A percentile compares a stretch with the other conserved stretches of the same genome.
phyloP scores from a whole-genome alignment of 352 stramenopile species.

The Phytopythium ostracodes region DNA sequence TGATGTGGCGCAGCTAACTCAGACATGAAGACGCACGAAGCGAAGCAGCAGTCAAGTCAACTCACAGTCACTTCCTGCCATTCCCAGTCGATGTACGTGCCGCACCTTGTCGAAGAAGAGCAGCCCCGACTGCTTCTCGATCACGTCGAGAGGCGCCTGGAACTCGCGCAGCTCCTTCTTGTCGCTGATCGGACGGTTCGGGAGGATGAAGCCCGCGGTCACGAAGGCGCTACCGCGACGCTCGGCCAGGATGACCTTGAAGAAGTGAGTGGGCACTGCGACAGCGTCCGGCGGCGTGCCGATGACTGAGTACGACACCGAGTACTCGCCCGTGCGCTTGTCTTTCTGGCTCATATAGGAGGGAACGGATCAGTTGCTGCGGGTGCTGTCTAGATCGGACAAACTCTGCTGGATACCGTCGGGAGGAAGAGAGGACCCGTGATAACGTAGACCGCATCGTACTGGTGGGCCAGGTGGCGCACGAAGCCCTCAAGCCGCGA shows the following conservation, averaged over 20 bases:
- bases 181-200: slow-evolving; percentile 83
- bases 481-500: slow-evolving; percentile 84
- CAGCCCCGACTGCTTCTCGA: slow-evolving; percentile 91
- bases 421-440: slow-evolving; percentile 94
- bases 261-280: slow-evolving; percentile 95
- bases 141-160: slow-evolving; percentile 85
- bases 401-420: slow-evolving; percentile 24
- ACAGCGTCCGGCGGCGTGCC: slow-evolving; percentile 86
- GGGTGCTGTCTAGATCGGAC: too few species aligned
- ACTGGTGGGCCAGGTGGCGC: slow-evolving; percentile 73
- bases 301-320: slow-evolving; percentile 73
- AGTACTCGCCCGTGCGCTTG: slow-evolving; percentile 57
- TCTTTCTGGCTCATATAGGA: slow-evolving; percentile 50
- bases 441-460: slow-evolving; percentile 86
- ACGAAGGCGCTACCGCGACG: slow-evolving; percentile 57
- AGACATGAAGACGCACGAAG: neutral
- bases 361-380: too few species aligned
- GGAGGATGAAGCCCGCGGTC: slow-evolving; percentile 92
- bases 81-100: neutral
- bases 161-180: slow-evolving; percentile 83
- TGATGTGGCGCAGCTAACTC: slow-evolving; percentile 34
- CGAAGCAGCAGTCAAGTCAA: neutral
- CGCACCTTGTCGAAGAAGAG: slow-evolving; percentile 91
- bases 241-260: slow-evolving; percentile 90
- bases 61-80: neutral